Evolutionary conservation across 768 basidiomycete genomes (phyloP).

Genomic region (Multifurca ochricompacta): DNA sequence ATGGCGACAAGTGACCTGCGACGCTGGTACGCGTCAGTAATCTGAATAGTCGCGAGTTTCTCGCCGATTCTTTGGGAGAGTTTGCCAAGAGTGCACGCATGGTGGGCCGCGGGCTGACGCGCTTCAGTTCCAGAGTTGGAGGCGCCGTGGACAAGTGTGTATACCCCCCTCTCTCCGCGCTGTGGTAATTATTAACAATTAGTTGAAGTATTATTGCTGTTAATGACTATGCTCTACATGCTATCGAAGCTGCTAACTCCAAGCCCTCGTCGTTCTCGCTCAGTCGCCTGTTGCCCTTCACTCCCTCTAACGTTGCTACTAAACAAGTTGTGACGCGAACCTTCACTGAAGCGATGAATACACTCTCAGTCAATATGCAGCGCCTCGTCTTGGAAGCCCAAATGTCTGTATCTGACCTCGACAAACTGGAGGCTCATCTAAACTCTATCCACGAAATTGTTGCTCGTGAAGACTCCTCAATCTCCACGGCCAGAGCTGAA

Average conservation of each 20-base stretch:
- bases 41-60: conserved; percentile 47
- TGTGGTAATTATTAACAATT: background rate
- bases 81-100: conserved; percentile 58
- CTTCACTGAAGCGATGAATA: conserved; percentile 57
- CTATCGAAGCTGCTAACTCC: conserved; percentile 37
- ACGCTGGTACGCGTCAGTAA: conserved; percentile 57
- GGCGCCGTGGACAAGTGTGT: conserved; percentile 69
- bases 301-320: conserved; percentile 26
- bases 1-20: conserved; percentile 67
- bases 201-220: conserved; percentile 56
- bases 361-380: conserved; percentile 43
- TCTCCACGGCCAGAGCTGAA: conserved; percentile 40
- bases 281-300: conserved; percentile 27
- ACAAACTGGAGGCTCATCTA: conserved; percentile 56
- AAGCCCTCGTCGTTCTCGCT: conserved; percentile 25
- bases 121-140: conserved; percentile 56
- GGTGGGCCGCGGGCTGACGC: conserved; percentile 52
- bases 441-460: conserved; percentile 49
- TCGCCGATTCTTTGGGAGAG: conserved; percentile 43
- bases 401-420: conserved; percentile 44
- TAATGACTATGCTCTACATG: conserved; percentile 60
- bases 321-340: conserved; percentile 43
- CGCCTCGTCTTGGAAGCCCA: conserved; percentile 66
- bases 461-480: conserved; percentile 45
- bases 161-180: background rate